phyloP scores from a whole-genome alignment of 2,329 filamentous ascomycete genomes.

The Xylaria sp. region DNA sequence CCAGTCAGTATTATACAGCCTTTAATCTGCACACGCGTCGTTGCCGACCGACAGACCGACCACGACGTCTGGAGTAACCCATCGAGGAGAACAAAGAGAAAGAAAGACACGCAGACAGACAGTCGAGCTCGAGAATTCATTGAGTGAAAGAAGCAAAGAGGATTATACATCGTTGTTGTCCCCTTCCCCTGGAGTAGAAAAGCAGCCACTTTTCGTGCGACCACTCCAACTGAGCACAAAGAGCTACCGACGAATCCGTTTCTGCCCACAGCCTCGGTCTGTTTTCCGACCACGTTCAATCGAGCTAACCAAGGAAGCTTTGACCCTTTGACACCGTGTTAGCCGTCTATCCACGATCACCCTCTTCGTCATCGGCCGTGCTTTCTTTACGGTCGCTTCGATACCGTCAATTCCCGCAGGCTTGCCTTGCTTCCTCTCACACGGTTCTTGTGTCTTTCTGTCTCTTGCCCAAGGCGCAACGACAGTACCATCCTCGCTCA shows the following conservation, averaged over 20 bases:
- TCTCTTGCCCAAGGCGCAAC: conserved; percentile 39
- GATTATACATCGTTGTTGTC: conserved; percentile 12
- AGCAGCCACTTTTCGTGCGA: conserved; percentile 4
- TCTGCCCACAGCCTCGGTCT: conserved; percentile 29
- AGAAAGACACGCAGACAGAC: neutral
- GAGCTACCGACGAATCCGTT: conserved; percentile 38
- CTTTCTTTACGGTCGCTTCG: conserved; percentile 35
- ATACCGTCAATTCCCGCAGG: conserved; percentile 14
- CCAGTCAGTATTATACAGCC: conserved; percentile 37
- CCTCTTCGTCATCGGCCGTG: conserved; percentile 28
- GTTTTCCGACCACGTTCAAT: conserved; percentile 14
- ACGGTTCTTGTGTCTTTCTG: conserved; percentile 34
- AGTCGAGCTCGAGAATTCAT: conserved; percentile 16
- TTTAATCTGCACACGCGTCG: conserved; percentile 44
- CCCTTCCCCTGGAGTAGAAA: conserved; percentile 14
- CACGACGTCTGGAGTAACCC: conserved; percentile 10
- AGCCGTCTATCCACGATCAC: conserved; percentile 13
- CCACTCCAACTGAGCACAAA: conserved; percentile 34
- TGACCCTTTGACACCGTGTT: conserved; percentile 31
- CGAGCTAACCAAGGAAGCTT: conserved; percentile 42
- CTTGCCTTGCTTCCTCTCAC: conserved; percentile 19
- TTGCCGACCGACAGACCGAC: conserved; percentile 26
- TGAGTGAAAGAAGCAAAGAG: conserved; percentile 7
- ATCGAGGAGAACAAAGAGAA: conserved; percentile 8
- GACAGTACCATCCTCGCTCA: conserved; percentile 42